Evolutionary conservation across 1,284 basidiomycete genomes (phyloP), one percentile per base, ranked within the genome.

Genomic region (Athelia sp.): DNA sequence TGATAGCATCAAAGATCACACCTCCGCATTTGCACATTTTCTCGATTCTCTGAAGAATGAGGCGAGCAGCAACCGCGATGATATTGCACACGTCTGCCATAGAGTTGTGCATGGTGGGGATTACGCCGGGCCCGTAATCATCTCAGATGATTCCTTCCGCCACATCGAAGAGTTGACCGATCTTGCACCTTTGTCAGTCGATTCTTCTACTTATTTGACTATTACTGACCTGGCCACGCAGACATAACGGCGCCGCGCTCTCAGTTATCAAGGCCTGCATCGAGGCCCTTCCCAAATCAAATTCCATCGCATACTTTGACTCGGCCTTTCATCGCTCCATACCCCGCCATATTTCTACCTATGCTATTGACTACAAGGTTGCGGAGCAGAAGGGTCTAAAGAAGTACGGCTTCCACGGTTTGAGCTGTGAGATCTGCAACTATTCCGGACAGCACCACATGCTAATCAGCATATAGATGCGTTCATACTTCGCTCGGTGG

Each of bases 391-490:
- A 78, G 2, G 87, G 88, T 1, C 71, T 94, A 42, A 82, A 82
- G 59, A 93, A 92, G 66, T 94, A 93, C 61, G 92, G 92, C 22
- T 93, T 93, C 66, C 93, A 95, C 58, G 92, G 92, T 3, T 69
- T 85, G 35, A 85, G 82, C 54, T 87, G 84, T 79, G 56, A 48
- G 79, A n/a, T 66, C 40, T 46, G 18, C 2, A n/a, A 35, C 10
- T 3, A 10, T 18, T 26, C 8, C 32, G 43, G 11, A 17, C 32
- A 34, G 32, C 17, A 34, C 11, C 32, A 29, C 26, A 29, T 29
- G 26, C 26, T 29, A 13, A 29, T 29, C 6, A 13, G 13, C 26
- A 54, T 64, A 6, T 52, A 85, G 84, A 85, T 54, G 68, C 79
- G 1, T 87, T 77, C 62, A 87, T 88, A 57, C 71, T 82, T 13